Base-by-base conservation (phyloP, 192 early-diverging fungal species). In the Rhizoclosmatium sp. region DNA sequence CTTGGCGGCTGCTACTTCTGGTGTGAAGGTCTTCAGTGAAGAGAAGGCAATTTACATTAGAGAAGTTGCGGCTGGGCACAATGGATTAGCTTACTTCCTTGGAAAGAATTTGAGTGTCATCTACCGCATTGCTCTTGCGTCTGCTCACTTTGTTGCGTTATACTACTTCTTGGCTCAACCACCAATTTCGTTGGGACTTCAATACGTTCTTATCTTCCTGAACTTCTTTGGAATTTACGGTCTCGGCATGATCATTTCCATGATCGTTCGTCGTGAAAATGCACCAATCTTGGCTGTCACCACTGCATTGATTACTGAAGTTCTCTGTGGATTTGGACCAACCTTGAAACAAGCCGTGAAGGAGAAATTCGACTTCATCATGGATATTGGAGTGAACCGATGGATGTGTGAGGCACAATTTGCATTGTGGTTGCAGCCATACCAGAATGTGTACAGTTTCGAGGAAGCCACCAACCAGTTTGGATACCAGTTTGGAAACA, bases 21-120 rank as follows among this genome's bases (percentile, higher is more conserved):
- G 80, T 3, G 85, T 87, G 5, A 88, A 87, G 46, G 82, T 88
- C 4, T 88, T 88, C 84, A 48, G 79, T 23, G 82, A 85, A 59
- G 87, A 88, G 62, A 85, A 82, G 65, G 40, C 82, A 2, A 81
- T 88, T 0, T 88, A 77, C 78, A 85, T 82, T 78, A 59, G 87
- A 9, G 87, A 88, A 65, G 75, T 78, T 3, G 82, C 81, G 9
- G 67, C 87, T 3, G 87, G 87, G 3, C 87, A 88, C 75, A 58
- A 49, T 69, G 31, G 23, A 3, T 31, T 49, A 10, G 69, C 71
- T 39, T 78, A 81, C 80, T 79, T 73, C 75, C 42, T 73, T 49
- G 84, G 81, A 21, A 85, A 85, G 59, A 78, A 79, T 47, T n/a
- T 78, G 23, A 70, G 80, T n/a, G 61, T 62, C 44, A 23, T 85